Evolutionary conservation across 2,329 filamentous ascomycete species (phyloP).

Genomic region (Hypoxylon sp.): DNA sequence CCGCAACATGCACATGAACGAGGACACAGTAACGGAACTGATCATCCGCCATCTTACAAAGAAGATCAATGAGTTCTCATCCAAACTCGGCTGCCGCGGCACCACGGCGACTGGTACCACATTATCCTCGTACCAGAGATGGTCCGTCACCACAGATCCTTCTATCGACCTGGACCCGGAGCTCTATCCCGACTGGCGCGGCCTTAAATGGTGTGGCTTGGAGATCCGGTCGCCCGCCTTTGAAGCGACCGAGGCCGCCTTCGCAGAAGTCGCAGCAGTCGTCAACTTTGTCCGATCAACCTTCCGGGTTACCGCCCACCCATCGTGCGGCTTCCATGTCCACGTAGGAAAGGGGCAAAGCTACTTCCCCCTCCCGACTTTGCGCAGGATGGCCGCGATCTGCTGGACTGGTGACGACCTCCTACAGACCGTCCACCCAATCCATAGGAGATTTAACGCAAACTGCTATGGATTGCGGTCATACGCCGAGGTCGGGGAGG

Average conservation of each 20-base stretch:
- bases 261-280: constrained; percentile 23
- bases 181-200: too few species aligned
- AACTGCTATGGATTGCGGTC: constrained; percentile 4
- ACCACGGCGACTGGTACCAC: too few species aligned
- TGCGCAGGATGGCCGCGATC: constrained; percentile 21
- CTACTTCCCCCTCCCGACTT: constrained; percentile 5
- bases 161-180: too few species aligned
- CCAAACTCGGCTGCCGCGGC: too few species aligned
- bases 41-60: too few species aligned
- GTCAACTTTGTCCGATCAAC: constrained; percentile 18
- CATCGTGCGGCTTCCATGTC: constrained; percentile 33
- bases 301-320: constrained; percentile 25
- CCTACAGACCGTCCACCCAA: constrained; percentile 30
- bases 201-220: neutral
- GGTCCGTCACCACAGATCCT: neutral
- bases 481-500: constrained; percentile 1
- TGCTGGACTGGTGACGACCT: constrained; percentile 31
- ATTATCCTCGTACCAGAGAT: too few species aligned
- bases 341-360: constrained; percentile 27
- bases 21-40: too few species aligned
- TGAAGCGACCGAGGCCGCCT: constrained; percentile 8
- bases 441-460: constrained; percentile 6
- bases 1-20: too few species aligned
- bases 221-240: constrained; percentile 15
- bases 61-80: too few species aligned